Percentiles rank a stretch among this genome's conserved stretches.
These are phyloP conservation scores for Aspergillus bombycis DNA, from an alignment of 2,329 filamentous ascomycete genomes.

Conservation along the genomic window DNA sequence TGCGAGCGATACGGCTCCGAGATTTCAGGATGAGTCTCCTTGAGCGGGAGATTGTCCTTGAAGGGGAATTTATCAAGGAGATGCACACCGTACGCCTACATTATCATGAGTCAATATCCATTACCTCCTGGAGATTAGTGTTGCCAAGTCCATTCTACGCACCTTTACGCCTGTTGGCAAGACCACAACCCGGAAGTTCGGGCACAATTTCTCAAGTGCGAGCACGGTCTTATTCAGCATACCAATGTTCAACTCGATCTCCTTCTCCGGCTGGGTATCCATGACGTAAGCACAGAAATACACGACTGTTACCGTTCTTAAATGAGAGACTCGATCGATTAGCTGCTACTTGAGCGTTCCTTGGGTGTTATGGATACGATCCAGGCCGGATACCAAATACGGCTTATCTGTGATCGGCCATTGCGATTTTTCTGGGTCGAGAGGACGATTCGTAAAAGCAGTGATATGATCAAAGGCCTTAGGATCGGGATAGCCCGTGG, in stretches of 20 bases:
- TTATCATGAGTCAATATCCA: too few relatives aligned
- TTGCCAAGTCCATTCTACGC: too few relatives aligned
- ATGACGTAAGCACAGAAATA: slow-evolving; percentile 8
- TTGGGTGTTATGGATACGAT: not conserved
- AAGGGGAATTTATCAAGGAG: slow-evolving; percentile 6
- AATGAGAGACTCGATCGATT: not conserved
- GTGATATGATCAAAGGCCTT: not conserved
- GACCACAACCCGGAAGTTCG: too few relatives aligned
- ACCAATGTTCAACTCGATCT: too few relatives aligned
- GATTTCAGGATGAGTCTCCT: slow-evolving; percentile 6
- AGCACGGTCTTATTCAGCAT: too few relatives aligned
- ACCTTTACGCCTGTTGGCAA: too few relatives aligned
- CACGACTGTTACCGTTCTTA: not conserved
- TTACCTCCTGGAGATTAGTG: too few relatives aligned
- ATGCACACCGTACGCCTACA: slow-evolving; percentile 8
- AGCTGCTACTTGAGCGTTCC: not conserved
- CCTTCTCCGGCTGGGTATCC: too few relatives aligned
- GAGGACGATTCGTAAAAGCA: slow-evolving; percentile 8
- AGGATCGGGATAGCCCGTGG: too few relatives aligned
- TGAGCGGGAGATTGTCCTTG: slow-evolving; percentile 6
- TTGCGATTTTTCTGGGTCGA: not conserved
- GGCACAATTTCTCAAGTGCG: too few relatives aligned
- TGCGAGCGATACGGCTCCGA: not conserved
- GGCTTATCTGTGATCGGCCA: slow-evolving; percentile 1
- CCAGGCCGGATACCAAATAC: not conserved